phyloP scores from a whole-genome alignment of 305 asterid genomes.

The Euphrasia arctica region DNA sequence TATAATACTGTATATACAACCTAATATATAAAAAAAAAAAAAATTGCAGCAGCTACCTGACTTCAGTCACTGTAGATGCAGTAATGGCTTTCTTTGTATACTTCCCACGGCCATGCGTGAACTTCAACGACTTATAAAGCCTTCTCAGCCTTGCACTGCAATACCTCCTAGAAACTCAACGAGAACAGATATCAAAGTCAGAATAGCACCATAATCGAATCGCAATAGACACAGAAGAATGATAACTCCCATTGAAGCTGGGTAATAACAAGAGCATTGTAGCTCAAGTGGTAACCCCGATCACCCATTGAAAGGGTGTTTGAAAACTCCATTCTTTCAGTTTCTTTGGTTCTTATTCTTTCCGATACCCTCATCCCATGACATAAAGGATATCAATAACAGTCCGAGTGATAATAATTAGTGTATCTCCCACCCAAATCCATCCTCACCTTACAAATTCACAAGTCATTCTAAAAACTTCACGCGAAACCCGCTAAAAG shows the following conservation, averaged over 20 bases:
- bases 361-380: too few relatives aligned
- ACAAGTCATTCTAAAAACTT: not conserved
- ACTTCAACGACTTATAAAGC: constrained; percentile 87
- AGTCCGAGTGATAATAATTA: not conserved
- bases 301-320: not conserved
- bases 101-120: constrained; percentile 93
- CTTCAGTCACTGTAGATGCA: constrained; percentile 71
- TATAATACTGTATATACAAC: not conserved
- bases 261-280: not conserved
- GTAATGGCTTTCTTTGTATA: constrained; percentile 68
- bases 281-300: not conserved
- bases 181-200: constrained; percentile 15
- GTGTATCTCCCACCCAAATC: constrained; percentile 1
- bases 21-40: not conserved
- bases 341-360: too few relatives aligned
- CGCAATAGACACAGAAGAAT: not conserved
- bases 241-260: not conserved
- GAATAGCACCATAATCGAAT: not conserved
- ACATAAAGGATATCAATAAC: not conserved
- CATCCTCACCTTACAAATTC: not conserved
- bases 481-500: not conserved
- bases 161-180: constrained; percentile 64
- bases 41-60: constrained; percentile 47
- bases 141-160: constrained; percentile 90
- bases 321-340: not conserved